Base-by-base conservation (phyloP, 73 alveolate genomes). In the Breviolum minutum region DNA sequence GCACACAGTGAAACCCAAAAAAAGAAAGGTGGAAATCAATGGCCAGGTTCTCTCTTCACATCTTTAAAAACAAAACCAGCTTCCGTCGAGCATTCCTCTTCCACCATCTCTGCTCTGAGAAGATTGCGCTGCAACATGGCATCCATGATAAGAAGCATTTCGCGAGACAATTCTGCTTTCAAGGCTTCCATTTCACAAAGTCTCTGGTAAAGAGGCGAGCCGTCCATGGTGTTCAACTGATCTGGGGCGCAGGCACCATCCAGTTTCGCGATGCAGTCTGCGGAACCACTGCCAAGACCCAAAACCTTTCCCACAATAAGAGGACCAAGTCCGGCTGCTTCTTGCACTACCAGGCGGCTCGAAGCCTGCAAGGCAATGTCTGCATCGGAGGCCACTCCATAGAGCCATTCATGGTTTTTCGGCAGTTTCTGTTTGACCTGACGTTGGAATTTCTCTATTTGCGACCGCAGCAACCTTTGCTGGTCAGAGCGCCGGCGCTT, bases 211-310 rank as follows among this genome's bases (percentile, higher is more conserved):
- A 74, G 84, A 54, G 22, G 22, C 84, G 32, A 22, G 84, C 84
- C 54, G 32, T 74, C 84, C 32, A 74, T 74, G 84, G 61, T 74
- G n/a, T 26, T 22, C 61, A 74, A 54, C 84, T 74, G 84, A 22
- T 74, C 61, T 74, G 84, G 84, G 54, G 84, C 22, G 84, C 60
- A 74, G 84, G 84, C 84, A 74, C 84, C 84, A 74, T 74, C 84
- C 32, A 74, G 61, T 16, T 74, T 74, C 32, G 84, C 84, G 54
- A 74, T 74, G 84, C 84, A 74, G 32, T 74, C 84, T n/a, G 84
- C 6, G 84, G 84, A 17, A 19, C 11, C 1, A 22, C 24, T 27
- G 86, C 86, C 86, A 2, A 0, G 63, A 20, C 86, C 86, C 63
- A 77, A 20, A 9, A 77, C 86, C 7, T 27, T n/a, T 22, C 48